Evolutionary conservation across 73 alveolate genomes (phyloP).

Genomic region (Blepharisma japonicum): DNA sequence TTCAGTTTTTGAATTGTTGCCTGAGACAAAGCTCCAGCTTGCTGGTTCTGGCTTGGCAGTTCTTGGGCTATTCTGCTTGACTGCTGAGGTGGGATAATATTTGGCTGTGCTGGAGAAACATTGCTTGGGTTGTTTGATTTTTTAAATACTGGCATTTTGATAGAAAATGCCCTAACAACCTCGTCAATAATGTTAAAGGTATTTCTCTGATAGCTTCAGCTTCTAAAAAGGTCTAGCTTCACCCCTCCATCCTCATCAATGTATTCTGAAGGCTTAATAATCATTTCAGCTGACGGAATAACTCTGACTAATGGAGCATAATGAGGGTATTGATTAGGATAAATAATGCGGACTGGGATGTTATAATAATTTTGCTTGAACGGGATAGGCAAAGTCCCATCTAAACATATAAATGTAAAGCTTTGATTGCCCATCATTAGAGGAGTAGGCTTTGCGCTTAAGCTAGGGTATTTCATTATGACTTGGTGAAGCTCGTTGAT

Average conservation of each 20-base stretch:
- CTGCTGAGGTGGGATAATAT: too few species aligned
- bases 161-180: not conserved
- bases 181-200: not conserved
- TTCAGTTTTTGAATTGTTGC: too few species aligned
- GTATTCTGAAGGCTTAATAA: conserved; percentile 15
- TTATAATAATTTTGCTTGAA: not conserved
- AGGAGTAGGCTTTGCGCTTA: not conserved
- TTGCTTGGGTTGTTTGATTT: not conserved
- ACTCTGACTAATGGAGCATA: not conserved
- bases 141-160: conserved; percentile 18
- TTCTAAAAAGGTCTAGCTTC: not conserved
- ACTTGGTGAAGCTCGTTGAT: not conserved
- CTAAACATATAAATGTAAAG: not conserved
- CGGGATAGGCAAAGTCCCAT: conserved; percentile 6
- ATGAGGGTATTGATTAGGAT: not conserved
- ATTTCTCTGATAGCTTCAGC: not conserved
- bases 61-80: too few species aligned
- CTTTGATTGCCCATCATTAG: not conserved
- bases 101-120: not conserved
- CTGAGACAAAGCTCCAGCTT: too few species aligned
- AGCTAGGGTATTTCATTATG: not conserved
- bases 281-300: conserved; percentile 25
- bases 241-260: not conserved
- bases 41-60: too few species aligned
- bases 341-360: not conserved